These are phyloP conservation scores for Pyrus hybrid DNA, from an alignment of 331 rosid species.

Conservation along the genomic window DNA sequence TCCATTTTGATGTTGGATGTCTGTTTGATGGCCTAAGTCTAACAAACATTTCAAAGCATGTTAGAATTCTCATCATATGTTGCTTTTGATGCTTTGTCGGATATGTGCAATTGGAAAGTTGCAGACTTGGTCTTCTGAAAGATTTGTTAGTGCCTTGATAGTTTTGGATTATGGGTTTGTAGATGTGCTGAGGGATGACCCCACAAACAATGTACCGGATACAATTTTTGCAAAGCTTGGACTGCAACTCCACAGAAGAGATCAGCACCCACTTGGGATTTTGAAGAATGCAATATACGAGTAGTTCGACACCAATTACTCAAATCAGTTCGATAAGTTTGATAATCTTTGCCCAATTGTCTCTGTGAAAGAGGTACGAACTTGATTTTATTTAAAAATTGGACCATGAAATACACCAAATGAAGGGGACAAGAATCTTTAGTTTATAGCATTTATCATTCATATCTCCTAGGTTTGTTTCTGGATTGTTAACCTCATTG, in stretches of 20 bases:
- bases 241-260: conserved; percentile 86
- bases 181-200: conserved; percentile 92
- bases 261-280: conserved; percentile 90
- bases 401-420: background rate
- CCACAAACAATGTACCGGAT: conserved; percentile 91
- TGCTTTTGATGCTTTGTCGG: background rate
- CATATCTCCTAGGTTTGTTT: background rate
- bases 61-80: background rate
- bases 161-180: conserved; percentile 21
- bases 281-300: conserved; percentile 75
- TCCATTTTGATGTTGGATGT: background rate
- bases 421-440: background rate
- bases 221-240: conserved; percentile 79
- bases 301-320: conserved; percentile 65
- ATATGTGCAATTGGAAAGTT: background rate
- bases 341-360: conserved; percentile 82
- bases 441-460: background rate
- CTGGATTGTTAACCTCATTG: background rate
- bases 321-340: conserved; percentile 72
- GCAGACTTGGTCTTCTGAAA: background rate
- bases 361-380: conserved; percentile 64
- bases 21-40: background rate
- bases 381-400: background rate
- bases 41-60: background rate
- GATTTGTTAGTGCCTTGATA: background rate